Base-by-base conservation (phyloP, 768 basidiomycete species). In the Suillus spraguei region DNA sequence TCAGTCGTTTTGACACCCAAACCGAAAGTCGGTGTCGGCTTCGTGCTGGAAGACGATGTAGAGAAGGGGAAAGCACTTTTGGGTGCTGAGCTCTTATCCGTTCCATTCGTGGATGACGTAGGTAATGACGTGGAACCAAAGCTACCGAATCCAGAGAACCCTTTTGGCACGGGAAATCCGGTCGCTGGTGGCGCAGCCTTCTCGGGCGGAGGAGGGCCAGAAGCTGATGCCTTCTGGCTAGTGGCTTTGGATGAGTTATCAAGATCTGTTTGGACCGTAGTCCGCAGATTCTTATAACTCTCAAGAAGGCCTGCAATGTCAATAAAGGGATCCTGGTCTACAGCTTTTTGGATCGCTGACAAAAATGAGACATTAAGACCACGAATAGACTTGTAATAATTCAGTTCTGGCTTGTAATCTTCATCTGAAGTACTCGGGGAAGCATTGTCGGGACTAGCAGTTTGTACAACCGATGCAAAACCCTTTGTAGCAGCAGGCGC, bases 291-390 rank as follows among this genome's bases (percentile, higher is more conserved):
- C 69, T 81, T 87, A 74, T 93, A 93, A 49, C 80, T 80, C 63
- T 86, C 83, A 10, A 89, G 67, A 6, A 88, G 63, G 36, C 77
- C 72, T n/a, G 82, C 75, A 13, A 91, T 70, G 65, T 93, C 88
- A n/a, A 76, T 71, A 71, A 92, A 92, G 2, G 91, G 88, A 74
- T 93, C 90, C 17, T 82, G 77, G 56, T 89, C 84, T 24, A 90
- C 78, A 24, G 85, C 83, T 63, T 83, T 82, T 36, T 83, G 79
- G 60, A 91, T 72, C 16, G 84, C 81, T n/a, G 82, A 77, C 28
- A 89, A 71, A 64, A 92, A 78, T 3, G 89, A 90, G 39, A 82
- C 74, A 69, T 93, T 93, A 47, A 93, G 80, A 16, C 90, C 91
- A 41, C 91, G 87, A n/a, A 93, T 81, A 32, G 86, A 83, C 46